Conservation (phyloP, 148 eudicot genomes). For the Salicornia ramosissima region DNA sequence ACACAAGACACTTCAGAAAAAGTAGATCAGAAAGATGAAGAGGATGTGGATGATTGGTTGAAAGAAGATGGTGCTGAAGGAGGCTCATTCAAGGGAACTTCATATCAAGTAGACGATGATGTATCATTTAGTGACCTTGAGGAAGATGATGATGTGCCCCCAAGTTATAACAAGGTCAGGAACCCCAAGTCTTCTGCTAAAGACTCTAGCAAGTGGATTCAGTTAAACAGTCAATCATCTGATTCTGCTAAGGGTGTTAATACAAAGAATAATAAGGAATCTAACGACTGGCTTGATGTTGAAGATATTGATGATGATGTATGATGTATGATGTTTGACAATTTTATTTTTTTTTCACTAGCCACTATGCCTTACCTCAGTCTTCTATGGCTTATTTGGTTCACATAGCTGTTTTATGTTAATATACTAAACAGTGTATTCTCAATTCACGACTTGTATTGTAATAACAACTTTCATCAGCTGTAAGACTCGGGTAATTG, state of each 20-base stretch:
- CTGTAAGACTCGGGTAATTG: constrained; percentile 13
- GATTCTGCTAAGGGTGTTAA: background rate
- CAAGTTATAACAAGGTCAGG: constrained; percentile 42
- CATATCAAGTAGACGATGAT: constrained; percentile 58
- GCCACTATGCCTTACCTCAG: background rate
- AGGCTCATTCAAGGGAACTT: constrained; percentile 32
- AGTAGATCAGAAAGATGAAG: constrained; percentile 45
- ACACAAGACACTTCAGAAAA: constrained; percentile 26
- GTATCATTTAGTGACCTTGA: constrained; percentile 94
- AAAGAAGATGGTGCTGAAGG: constrained; percentile 65
- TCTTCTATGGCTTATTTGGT: constrained; percentile 10
- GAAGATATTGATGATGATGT: constrained; percentile 52
- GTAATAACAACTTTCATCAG: background rate
- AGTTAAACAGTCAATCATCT: constrained; percentile 25
- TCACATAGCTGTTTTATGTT: constrained; percentile 16
- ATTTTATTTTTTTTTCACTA: background rate
- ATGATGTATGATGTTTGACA: constrained; percentile 23
- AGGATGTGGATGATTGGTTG: constrained; percentile 88
- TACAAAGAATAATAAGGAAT: constrained; percentile 35
- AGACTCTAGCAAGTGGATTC: constrained; percentile 58
- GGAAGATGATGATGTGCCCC: constrained; percentile 67
- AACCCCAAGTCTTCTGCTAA: constrained; percentile 39
- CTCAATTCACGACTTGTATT: background rate
- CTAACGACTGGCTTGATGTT: constrained; percentile 57
- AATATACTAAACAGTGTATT: constrained; percentile 28